These are phyloP conservation scores for Leccinum sublutescens DNA, from an alignment of 768 basidiomycete genomes.

Conservation along the genomic window DNA sequence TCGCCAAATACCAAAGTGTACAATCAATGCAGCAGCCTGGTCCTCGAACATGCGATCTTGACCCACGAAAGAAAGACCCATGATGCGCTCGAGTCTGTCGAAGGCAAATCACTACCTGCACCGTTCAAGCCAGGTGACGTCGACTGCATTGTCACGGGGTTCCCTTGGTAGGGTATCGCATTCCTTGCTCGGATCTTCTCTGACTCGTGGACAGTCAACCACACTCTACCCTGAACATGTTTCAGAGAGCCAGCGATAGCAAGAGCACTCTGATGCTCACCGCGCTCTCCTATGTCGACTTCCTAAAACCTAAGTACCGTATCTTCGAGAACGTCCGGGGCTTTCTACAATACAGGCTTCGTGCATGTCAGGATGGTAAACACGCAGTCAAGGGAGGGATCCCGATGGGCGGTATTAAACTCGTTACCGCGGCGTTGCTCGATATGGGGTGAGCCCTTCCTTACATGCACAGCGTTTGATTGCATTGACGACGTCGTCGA, in stretches of 20 bases:
- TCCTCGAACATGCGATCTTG: constrained; percentile 60
- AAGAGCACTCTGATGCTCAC: constrained; percentile 72
- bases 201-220: constrained; percentile 53
- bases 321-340: constrained; percentile 51
- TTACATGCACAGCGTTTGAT: background rate
- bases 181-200: background rate
- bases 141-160: constrained; percentile 65
- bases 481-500: background rate
- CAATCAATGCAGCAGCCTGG: constrained; percentile 69
- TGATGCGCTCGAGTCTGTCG: constrained; percentile 39
- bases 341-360: constrained; percentile 41
- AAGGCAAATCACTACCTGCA: constrained; percentile 40
- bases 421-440: constrained; percentile 57
- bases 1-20: constrained; percentile 52
- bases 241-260: constrained; percentile 57
- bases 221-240: constrained; percentile 74
- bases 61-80: constrained; percentile 40
- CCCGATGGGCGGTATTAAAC: constrained; percentile 71
- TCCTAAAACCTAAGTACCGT: constrained; percentile 40
- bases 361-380: constrained; percentile 34
- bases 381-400: constrained; percentile 62
- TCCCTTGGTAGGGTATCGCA: constrained; percentile 58
- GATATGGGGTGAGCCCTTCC: constrained; percentile 57
- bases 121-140: constrained; percentile 53
- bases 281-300: constrained; percentile 45